Percentiles rank a stretch among this genome's conserved stretches.
phyloP scores from a whole-genome alignment of 345 rosid genomes.

The Eucalyptus curtisii region DNA sequence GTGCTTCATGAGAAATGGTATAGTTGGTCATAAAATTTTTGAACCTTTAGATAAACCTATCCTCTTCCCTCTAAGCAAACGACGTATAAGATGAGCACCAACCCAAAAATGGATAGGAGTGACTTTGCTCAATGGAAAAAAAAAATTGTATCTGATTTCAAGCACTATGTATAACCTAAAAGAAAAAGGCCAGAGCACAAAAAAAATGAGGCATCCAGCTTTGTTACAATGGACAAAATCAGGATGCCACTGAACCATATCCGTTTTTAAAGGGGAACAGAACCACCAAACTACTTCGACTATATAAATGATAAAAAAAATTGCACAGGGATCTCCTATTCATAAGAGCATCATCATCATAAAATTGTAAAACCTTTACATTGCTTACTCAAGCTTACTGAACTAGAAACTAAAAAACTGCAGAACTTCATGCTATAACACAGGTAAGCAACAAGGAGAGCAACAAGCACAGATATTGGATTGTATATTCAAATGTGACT shows the following conservation, averaged over 20 bases:
- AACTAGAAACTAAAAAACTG: neutral
- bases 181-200: neutral
- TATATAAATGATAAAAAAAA: neutral
- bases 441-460: neutral
- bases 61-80: neutral
- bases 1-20: neutral
- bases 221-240: neutral
- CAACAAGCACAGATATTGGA: neutral
- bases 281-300: neutral
- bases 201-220: neutral
- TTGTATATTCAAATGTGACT: neutral
- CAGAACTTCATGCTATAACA: neutral
- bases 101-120: neutral
- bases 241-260: neutral
- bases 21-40: neutral
- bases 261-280: neutral
- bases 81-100: neutral
- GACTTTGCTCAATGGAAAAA: neutral
- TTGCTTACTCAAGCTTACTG: neutral
- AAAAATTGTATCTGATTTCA: neutral
- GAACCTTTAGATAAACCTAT: neutral
- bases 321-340: neutral
- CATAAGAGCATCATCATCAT: neutral
- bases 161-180: neutral
- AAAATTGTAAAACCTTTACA: neutral